Conservation (phyloP, 163 green algal genomes). For the Prototheca stagnorum region DNA sequence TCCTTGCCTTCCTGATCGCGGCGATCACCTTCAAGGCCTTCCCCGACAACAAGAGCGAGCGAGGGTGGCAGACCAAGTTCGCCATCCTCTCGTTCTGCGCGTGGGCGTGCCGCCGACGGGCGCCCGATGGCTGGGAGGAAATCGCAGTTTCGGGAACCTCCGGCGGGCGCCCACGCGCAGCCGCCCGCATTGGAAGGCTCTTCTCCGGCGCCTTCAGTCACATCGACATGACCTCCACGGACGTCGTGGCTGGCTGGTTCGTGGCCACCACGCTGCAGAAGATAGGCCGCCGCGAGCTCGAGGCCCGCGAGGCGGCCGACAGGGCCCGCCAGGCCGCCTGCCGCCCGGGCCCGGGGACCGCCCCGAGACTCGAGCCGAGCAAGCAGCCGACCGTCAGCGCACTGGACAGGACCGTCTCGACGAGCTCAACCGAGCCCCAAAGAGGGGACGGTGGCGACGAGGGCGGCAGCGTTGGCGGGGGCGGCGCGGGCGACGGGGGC, state of each 20-base stretch:
- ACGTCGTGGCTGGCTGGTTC: conserved; percentile 19
- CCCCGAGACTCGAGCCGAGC: too few species aligned
- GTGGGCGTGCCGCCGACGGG: neutral
- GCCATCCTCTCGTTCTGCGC: neutral
- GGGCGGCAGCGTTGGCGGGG: too few species aligned
- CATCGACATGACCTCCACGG: conserved; percentile 25
- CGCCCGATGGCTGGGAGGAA: neutral
- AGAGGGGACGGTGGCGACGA: too few species aligned
- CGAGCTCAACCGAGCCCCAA: too few species aligned
- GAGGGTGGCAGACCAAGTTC: neutral
- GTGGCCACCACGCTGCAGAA: conserved; percentile 18
- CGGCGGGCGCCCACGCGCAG: neutral
- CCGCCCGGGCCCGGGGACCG: too few species aligned
- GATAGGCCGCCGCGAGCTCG: conserved; percentile 5
- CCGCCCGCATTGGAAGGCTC: neutral
- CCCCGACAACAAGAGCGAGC: neutral
- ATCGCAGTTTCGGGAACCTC: neutral
- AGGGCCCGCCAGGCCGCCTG: neutral
- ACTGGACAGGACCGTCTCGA: too few species aligned
- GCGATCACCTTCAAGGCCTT: neutral
- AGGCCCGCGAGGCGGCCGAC: neutral
- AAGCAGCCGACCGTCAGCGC: neutral
- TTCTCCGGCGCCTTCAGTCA: conserved; percentile 22
- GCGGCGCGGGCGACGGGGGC: too few species aligned
- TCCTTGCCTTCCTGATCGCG: neutral